Conservation (phyloP, 371 early-diverging fungal genomes). For the Mortierella sp. region DNA sequence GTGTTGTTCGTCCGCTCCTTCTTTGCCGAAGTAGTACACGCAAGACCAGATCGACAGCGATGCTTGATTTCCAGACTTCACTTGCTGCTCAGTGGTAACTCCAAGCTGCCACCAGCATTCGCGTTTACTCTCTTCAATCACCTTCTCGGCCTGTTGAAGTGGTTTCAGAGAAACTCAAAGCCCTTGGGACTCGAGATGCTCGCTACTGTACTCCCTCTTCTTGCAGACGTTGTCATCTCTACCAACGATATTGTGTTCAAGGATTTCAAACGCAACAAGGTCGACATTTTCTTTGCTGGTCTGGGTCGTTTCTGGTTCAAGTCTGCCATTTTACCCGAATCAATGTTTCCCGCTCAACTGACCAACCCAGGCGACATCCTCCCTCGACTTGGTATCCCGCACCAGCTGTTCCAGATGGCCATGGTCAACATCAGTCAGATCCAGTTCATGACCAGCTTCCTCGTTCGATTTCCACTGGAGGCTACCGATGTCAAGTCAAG, state of each 20-base stretch:
- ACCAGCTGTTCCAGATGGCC: constrained; percentile 68
- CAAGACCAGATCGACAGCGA: constrained; percentile 56
- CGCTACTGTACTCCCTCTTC: constrained; percentile 62
- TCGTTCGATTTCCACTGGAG: constrained; percentile 70
- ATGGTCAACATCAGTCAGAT: constrained; percentile 72
- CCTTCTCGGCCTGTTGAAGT: constrained; percentile 74
- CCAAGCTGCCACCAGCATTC: constrained; percentile 71
- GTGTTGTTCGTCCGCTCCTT: constrained; percentile 69
- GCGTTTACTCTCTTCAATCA: constrained; percentile 72
- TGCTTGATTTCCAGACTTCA: constrained; percentile 64
- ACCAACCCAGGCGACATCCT: constrained; percentile 43
- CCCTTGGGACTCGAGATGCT: constrained; percentile 65
- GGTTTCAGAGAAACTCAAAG: constrained; percentile 61
- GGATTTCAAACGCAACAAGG: constrained; percentile 75
- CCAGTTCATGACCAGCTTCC: constrained; percentile 72
- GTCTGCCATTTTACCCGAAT: constrained; percentile 62
- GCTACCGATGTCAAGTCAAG: constrained; percentile 70
- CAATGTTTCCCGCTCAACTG: constrained; percentile 65
- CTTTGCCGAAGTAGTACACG: constrained; percentile 67
- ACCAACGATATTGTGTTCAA: constrained; percentile 72
- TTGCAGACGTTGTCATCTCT: constrained; percentile 69
- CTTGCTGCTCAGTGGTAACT: constrained; percentile 64
- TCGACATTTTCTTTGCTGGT: constrained; percentile 67
- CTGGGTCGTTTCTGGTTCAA: constrained; percentile 76
- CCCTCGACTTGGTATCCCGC: constrained; percentile 63